Conservation (phyloP, 2,329 filamentous ascomycete species). For the Arthrobotrys sinensis region DNA sequence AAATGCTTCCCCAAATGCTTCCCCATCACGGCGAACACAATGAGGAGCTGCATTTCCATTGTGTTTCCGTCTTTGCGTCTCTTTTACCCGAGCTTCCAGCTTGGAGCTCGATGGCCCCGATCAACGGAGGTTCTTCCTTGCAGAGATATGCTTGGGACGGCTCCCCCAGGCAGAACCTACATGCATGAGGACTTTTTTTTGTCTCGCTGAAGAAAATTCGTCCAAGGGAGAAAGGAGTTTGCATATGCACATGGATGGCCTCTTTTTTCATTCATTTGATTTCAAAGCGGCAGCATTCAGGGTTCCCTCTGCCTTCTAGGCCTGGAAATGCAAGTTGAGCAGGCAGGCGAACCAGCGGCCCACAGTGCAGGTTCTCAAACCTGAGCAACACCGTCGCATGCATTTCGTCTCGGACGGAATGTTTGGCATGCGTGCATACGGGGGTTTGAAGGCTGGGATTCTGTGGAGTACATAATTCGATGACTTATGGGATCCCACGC, state of each 20-base stretch:
- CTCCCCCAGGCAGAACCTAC: constrained; percentile 31
- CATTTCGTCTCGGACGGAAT: constrained; percentile 60
- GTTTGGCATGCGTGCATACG: constrained; percentile 38
- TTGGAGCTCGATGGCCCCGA: constrained; percentile 41
- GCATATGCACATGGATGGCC: constrained; percentile 52
- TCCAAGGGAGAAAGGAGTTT: constrained; percentile 40
- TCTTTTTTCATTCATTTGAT: constrained; percentile 39
- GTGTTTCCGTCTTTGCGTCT: constrained; percentile 30
- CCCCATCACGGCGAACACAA: constrained; percentile 28
- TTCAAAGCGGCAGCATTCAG: constrained; percentile 52
- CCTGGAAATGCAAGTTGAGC: constrained; percentile 47
- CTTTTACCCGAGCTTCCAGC: constrained; percentile 50
- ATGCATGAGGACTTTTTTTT: constrained; percentile 40
- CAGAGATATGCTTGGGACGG: constrained; percentile 46
- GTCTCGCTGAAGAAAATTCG: constrained; percentile 30
- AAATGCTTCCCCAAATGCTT: constrained; percentile 12
- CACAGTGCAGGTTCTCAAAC: constrained; percentile 60
- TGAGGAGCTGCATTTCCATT: constrained; percentile 29
- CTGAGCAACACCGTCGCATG: constrained; percentile 43
- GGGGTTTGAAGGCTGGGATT: constrained; percentile 51
- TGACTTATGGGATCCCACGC: constrained; percentile 61
- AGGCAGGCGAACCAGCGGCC: constrained; percentile 51
- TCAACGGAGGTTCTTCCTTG: constrained; percentile 58
- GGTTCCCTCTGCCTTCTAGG: constrained; percentile 39
- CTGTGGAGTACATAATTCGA: constrained; percentile 57